A percentile compares a stretch with the other conserved stretches of the same genome.
Evolutionary conservation across 768 basidiomycete species (phyloP).

Genomic region (Cystofilobasidium bisporidii): DNA sequence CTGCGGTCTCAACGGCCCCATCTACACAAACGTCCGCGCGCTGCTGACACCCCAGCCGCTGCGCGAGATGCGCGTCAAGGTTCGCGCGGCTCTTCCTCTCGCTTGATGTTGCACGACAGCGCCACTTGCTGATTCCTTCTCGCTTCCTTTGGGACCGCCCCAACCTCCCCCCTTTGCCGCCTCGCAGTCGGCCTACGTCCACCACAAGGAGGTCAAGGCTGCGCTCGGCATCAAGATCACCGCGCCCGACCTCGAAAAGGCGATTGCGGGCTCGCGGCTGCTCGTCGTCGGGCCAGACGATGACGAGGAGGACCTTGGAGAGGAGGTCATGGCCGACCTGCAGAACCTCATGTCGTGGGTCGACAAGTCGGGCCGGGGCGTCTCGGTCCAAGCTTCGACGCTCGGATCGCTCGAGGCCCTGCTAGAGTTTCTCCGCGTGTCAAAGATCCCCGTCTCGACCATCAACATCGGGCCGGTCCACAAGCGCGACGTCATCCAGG

Average conservation of each 20-base stretch:
- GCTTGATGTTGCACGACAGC: neutral
- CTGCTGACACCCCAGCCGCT: conserved; percentile 91
- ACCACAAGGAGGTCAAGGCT: conserved; percentile 94
- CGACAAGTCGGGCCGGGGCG: conserved; percentile 90
- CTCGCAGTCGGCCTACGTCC: conserved; percentile 79
- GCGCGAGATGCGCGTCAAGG: conserved; percentile 92
- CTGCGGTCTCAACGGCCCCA: conserved; percentile 93
- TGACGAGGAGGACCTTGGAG: conserved; percentile 86
- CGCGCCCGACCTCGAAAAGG: conserved; percentile 92
- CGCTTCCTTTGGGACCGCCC: no score
- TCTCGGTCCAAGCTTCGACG: conserved; percentile 94
- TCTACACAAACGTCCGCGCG: conserved; percentile 87
- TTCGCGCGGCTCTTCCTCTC: conserved; percentile 36
- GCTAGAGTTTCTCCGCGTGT: conserved; percentile 83
- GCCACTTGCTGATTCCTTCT: neutral
- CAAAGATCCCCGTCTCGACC: conserved; percentile 94
- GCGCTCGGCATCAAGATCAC: conserved; percentile 92
- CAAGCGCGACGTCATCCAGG: conserved; percentile 87
- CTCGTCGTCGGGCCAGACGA: conserved; percentile 90
- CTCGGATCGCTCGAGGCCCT: conserved; percentile 93
- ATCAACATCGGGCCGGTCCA: conserved; percentile 97
- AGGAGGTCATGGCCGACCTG: conserved; percentile 93
- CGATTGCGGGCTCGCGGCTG: conserved; percentile 90
- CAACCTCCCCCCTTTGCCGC: neutral
- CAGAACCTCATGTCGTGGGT: conserved; percentile 78